Evolutionary conservation across 2,329 filamentous ascomycete genomes (phyloP), one percentile per base, ranked within the genome.

Genomic region (Neofusicoccum parvum): DNA sequence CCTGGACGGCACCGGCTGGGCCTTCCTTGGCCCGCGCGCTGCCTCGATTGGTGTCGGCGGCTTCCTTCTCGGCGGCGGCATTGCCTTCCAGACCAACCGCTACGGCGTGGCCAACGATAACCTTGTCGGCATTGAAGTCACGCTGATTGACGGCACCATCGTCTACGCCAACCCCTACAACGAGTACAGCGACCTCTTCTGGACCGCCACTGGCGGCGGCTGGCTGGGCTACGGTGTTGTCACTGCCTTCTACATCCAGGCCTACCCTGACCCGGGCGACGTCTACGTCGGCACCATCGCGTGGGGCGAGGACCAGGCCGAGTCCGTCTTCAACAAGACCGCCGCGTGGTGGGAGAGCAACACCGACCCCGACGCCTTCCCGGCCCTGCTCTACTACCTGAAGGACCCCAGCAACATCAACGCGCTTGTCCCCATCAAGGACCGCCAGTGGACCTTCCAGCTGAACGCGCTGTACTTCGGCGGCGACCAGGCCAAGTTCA

Each of bases 141-240:
- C 80, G 4, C 74, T 80, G 36, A 76, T 78, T n/a, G 71, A 71
- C 50, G 79, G 78, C 6, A 68, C 72, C 2, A 67, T 80, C 20
- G 70, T 78, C 36, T 70, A 80, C 32, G 80, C 74, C 14, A 81
- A 78, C 46, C 69, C 72, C 0, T 64, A 64, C 60, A 69, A 69
- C 65, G 71, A 70, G 54, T 67, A 73, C 45, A 58, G 71, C 4
- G 78, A 81, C 56, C 74, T 82, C 1, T 64, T 64, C 48, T 81
- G 72, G 68, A 72, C 71, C 51, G 79, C 79, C 23, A 68, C 81
- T 45, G 80, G 80, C 67, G 79, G 79, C 3, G 80, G 80, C n/a
- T 76, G 74, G 64, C 77, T 72, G 65, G 80, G 81, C 68, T 81
- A 81, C 59, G 79, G 79, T 3, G 69, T 81, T 3, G 79, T 81